Conservation (phyloP, 345 rosid genomes). For the Lepidium sativum region DNA sequence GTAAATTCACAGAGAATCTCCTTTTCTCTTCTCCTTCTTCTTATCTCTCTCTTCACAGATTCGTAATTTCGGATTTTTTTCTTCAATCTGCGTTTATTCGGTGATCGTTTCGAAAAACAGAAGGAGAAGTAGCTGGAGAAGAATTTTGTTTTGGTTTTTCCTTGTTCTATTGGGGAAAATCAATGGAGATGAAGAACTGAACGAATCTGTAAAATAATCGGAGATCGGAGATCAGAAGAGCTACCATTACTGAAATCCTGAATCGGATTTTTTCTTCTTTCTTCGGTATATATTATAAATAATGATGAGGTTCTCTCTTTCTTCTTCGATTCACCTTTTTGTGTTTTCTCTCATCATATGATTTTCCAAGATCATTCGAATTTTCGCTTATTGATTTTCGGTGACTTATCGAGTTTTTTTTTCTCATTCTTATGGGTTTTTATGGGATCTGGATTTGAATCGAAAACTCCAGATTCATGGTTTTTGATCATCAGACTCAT, state of each 20-base stretch:
- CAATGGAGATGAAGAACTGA: slow-evolving; percentile 9
- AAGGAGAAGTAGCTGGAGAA: background rate
- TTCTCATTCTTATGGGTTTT: background rate
- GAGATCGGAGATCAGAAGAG: background rate
- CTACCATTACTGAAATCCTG: background rate
- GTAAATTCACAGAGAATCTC: slow-evolving; percentile 7
- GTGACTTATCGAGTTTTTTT: background rate
- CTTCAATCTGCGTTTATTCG: background rate
- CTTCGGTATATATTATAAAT: slow-evolving; percentile 11
- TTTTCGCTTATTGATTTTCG: background rate
- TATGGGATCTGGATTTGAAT: background rate
- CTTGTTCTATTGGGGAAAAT: background rate
- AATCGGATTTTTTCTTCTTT: background rate
- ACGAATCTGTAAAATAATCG: background rate
- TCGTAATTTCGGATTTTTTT: background rate
- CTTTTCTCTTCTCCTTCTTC: background rate
- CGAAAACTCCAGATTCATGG: background rate
- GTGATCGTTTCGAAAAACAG: background rate
- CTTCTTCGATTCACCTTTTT: slow-evolving; percentile 2
- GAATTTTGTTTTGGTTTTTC: background rate
- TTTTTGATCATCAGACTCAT: background rate
- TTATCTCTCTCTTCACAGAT: background rate
- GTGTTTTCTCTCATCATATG: background rate
- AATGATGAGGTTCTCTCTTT: slow-evolving; percentile 29
- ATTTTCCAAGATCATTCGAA: background rate